phyloP scores from a whole-genome alignment of 805 yeast species.

The Myxozyma kluyveri region DNA sequence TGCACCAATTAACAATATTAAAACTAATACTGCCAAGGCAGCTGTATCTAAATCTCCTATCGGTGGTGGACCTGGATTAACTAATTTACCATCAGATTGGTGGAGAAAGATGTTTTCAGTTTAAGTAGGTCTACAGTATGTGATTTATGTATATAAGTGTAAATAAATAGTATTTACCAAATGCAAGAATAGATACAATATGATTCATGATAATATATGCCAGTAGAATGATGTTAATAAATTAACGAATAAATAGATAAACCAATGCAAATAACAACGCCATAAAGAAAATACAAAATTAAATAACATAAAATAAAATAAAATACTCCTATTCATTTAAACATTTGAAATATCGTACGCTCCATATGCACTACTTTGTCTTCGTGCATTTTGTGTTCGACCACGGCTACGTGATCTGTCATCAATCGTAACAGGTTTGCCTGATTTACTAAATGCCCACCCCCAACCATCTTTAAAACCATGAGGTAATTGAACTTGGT shows the following conservation, averaged over 20 bases:
- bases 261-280: not conserved
- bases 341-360: no score
- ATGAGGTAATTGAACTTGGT: constrained; percentile 2
- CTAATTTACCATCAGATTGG: constrained; percentile 16
- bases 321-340: not conserved
- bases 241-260: no score
- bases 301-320: no score
- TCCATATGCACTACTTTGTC: not conserved
- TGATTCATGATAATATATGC: no score
- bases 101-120: constrained; percentile 26
- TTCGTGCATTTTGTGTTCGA: not conserved
- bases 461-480: constrained; percentile 29
- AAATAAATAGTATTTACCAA: no score
- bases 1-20: not conserved
- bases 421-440: not conserved
- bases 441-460: constrained; percentile 15
- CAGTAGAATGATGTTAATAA: no score
- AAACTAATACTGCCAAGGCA: no score
- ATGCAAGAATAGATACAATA: no score
- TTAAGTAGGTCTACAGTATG: not conserved
- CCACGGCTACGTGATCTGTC: not conserved
- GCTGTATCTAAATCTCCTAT: not conserved
- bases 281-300: no score
- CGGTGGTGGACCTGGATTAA: constrained; percentile 14
- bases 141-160: not conserved